Percentiles rank a stretch among this genome's conserved stretches.
phyloP scores from a whole-genome alignment of 2,329 filamentous ascomycete genomes.

The Colletotrichum theobromicola region DNA sequence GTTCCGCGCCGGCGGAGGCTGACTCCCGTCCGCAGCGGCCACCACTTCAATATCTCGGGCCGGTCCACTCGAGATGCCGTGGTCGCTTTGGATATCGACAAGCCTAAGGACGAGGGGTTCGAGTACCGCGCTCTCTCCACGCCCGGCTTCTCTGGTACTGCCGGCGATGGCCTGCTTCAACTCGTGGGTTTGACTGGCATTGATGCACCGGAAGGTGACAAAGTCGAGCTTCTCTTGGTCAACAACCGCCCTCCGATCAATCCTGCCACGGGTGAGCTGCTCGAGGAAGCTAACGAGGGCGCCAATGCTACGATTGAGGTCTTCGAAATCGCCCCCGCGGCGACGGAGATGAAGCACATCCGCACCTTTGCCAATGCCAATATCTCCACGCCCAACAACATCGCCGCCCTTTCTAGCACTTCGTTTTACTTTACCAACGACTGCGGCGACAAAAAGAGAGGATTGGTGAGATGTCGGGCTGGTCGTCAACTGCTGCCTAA shows the following conservation, averaged over 20 bases:
- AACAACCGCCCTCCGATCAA: constrained; percentile 32
- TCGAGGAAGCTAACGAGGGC: constrained; percentile 72
- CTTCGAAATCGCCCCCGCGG: constrained; percentile 29
- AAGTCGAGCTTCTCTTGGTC: constrained; percentile 26
- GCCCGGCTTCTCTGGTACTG: constrained; percentile 31
- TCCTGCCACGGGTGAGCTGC: constrained; percentile 28
- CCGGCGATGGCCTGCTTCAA: constrained; percentile 33
- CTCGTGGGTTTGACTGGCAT: constrained; percentile 34
- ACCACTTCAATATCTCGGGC: constrained; percentile 29
- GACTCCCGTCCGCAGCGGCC: not conserved
- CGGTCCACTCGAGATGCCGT: constrained; percentile 35
- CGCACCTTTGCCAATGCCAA: constrained; percentile 23
- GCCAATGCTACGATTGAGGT: constrained; percentile 59
- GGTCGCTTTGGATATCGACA: constrained; percentile 36
- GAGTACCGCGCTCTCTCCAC: constrained; percentile 28
- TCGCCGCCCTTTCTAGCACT: constrained; percentile 22
- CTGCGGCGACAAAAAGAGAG: constrained; percentile 23
- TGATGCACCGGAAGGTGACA: constrained; percentile 24
- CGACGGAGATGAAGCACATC: constrained; percentile 26
- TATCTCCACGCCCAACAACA: constrained; percentile 30
- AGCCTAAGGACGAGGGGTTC: constrained; percentile 24
- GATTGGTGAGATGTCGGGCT: constrained; percentile 15
- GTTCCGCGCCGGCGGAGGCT: not conserved
- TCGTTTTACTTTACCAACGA: constrained; percentile 31
- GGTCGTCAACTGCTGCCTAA: no score